A percentile compares a stretch with the other conserved stretches of the same genome.
These are phyloP conservation scores for Aspergillus proliferans DNA, from an alignment of 2,329 filamentous ascomycete species.

Conservation along the genomic window DNA sequence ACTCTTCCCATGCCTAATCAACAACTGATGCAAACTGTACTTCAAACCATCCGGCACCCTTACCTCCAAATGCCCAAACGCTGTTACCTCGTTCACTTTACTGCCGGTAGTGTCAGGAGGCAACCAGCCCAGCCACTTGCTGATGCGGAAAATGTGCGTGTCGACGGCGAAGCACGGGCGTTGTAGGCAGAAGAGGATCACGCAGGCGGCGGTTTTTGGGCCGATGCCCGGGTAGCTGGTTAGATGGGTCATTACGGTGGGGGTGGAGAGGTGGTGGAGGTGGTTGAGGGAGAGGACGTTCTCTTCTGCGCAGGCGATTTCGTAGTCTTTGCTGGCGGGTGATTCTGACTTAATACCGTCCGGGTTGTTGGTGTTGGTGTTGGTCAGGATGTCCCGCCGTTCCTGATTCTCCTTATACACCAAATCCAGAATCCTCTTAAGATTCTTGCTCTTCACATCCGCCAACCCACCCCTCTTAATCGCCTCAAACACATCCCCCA, in stretches of 20 bases:
- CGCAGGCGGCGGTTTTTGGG: slow-evolving; percentile 61
- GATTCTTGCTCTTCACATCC: slow-evolving; percentile 63
- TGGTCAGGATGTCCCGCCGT: slow-evolving; percentile 46
- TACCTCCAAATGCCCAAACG: slow-evolving; percentile 56
- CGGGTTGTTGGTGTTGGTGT: slow-evolving; percentile 27
- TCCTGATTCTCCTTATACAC: slow-evolving; percentile 63
- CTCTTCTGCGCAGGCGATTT: slow-evolving; percentile 52
- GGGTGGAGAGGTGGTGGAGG: slow-evolving; percentile 49
- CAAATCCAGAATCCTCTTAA: slow-evolving; percentile 67
- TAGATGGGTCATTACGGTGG: slow-evolving; percentile 54
- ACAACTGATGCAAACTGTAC: slow-evolving; percentile 56
- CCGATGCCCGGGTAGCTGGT: slow-evolving; percentile 58
- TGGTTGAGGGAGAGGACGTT: slow-evolving; percentile 61
- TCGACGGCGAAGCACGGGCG: slow-evolving; percentile 60
- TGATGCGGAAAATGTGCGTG: slow-evolving; percentile 60
- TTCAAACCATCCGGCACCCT: slow-evolving; percentile 57
- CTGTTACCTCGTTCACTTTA: slow-evolving; percentile 41
- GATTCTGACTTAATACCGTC: slow-evolving; percentile 37
- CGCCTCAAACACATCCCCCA: slow-evolving; percentile 58
- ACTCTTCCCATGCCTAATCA: slow-evolving; percentile 57
- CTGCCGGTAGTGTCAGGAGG: slow-evolving; percentile 33
- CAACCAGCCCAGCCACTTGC: slow-evolving; percentile 57
- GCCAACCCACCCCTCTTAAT: slow-evolving; percentile 67
- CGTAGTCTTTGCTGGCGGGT: slow-evolving; percentile 47
- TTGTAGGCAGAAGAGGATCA: slow-evolving; percentile 59